These are phyloP conservation scores for Cystobasidiopsis lactophilus DNA, from an alignment of 768 basidiomycete genomes.

Conservation along the genomic window DNA sequence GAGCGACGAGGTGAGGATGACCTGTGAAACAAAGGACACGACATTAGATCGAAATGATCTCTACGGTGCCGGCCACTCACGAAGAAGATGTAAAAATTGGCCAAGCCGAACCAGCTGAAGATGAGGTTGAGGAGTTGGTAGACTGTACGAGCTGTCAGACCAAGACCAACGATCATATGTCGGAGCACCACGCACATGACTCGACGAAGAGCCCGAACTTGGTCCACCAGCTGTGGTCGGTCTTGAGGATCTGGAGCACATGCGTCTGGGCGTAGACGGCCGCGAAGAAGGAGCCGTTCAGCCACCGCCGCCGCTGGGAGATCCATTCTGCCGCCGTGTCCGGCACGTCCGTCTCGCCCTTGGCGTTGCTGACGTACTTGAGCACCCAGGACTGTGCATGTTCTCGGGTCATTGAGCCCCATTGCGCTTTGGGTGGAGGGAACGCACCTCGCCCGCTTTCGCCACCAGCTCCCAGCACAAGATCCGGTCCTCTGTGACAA, in stretches of 20 bases:
- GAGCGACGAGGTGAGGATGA: conserved; percentile 62
- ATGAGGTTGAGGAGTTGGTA: conserved; percentile 72
- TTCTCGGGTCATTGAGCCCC: conserved; percentile 27
- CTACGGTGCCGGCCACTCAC: no score
- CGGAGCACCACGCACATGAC: conserved; percentile 28
- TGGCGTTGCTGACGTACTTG: conserved; percentile 67
- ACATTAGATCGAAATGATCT: no score
- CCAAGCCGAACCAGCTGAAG: conserved; percentile 85
- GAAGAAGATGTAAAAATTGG: conserved; percentile 52
- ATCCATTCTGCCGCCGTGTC: conserved; percentile 81
- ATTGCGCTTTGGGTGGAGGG: no score
- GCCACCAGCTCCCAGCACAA: conserved; percentile 84
- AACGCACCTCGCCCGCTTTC: conserved; percentile 36
- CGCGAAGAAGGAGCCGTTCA: conserved; percentile 73
- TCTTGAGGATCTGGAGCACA: conserved; percentile 50
- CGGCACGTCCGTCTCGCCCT: conserved; percentile 89
- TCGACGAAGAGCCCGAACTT: conserved; percentile 57
- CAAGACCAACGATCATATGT: no score
- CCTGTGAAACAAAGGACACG: no score
- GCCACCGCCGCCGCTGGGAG: conserved; percentile 40
- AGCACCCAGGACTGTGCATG: no score
- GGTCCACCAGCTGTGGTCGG: conserved; percentile 55
- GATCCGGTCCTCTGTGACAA: conserved; percentile 28
- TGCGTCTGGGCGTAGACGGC: conserved; percentile 84
- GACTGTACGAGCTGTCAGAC: conserved; percentile 16